A percentile compares a stretch with the other conserved stretches of the same genome.
Evolutionary conservation across 352 stramenopile genomes (phyloP).

Genomic region (Phytophthora agathidicida): DNA sequence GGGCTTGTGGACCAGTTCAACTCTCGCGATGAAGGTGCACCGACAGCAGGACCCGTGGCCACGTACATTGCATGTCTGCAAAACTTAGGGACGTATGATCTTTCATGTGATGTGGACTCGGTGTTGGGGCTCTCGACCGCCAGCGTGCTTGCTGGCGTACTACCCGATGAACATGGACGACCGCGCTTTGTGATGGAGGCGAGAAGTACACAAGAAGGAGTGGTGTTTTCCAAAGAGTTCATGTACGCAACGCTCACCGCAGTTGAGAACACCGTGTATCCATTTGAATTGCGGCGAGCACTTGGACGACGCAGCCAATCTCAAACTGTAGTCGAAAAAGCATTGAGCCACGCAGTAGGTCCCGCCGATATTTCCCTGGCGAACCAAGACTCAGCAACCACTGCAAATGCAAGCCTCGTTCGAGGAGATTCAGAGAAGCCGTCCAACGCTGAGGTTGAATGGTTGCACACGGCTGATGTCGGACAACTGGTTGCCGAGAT

Average conservation of each 20-base stretch:
- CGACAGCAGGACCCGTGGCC: conserved; percentile 16
- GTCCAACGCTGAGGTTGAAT: conserved; percentile 31
- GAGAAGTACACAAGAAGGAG: conserved; percentile 43
- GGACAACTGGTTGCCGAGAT: conserved; percentile 38
- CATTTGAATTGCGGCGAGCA: conserved; percentile 61
- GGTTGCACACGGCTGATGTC: conserved; percentile 42
- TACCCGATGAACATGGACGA: conserved; percentile 55
- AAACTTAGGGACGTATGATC: conserved; percentile 43
- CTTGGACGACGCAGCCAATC: conserved; percentile 28
- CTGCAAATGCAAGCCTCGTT: conserved; percentile 1
- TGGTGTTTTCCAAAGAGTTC: conserved; percentile 57
- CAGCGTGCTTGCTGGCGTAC: conserved; percentile 35
- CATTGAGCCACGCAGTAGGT: conserved; percentile 41
- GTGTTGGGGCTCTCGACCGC: conserved; percentile 27
- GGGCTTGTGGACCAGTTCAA: conserved; percentile 41
- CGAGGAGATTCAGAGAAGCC: conserved; percentile 9
- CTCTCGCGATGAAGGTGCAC: conserved; percentile 10
- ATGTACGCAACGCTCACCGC: conserved; percentile 58
- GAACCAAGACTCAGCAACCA: not conserved
- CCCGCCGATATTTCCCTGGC: conserved; percentile 15
- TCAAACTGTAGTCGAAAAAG: conserved; percentile 43
- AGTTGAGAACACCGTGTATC: conserved; percentile 73
- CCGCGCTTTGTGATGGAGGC: conserved; percentile 70
- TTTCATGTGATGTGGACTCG: conserved; percentile 52
- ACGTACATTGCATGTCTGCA: conserved; percentile 59